Conservation (phyloP, 805 yeast species). For the Candida hispaniensis region DNA sequence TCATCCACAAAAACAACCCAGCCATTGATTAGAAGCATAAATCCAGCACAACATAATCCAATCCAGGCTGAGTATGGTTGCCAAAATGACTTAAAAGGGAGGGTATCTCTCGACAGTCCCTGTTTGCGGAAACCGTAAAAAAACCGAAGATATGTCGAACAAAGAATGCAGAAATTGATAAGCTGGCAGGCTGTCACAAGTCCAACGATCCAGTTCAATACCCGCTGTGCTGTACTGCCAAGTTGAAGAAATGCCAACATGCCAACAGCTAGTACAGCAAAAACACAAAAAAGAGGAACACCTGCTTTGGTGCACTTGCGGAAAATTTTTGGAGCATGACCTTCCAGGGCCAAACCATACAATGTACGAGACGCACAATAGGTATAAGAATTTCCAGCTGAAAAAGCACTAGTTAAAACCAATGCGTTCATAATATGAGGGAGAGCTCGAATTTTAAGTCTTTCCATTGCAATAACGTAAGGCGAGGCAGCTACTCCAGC, state of each 20-base stretch:
- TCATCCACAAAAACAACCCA: constrained; percentile 55
- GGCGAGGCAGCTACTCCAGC: constrained; percentile 78
- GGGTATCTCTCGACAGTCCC: constrained; percentile 35
- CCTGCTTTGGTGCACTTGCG: constrained; percentile 53
- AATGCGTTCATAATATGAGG: constrained; percentile 75
- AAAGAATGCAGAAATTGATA: constrained; percentile 47
- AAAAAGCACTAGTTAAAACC: constrained; percentile 61
- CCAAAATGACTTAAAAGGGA: constrained; percentile 44
- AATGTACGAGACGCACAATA: constrained; percentile 61
- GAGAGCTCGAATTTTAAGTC: constrained; percentile 48
- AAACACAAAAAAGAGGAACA: constrained; percentile 53
- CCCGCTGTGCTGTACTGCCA: constrained; percentile 47
- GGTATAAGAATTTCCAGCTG: constrained; percentile 76
- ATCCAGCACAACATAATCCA: constrained; percentile 37
- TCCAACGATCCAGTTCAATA: constrained; percentile 62
- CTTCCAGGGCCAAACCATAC: constrained; percentile 59
- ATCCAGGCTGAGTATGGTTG: constrained; percentile 50
- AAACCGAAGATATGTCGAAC: constrained; percentile 51
- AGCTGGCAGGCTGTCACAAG: constrained; percentile 49
- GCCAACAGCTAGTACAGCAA: constrained; percentile 41
- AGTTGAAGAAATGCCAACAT: constrained; percentile 56
- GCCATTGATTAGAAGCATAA: constrained; percentile 54
- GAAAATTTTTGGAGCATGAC: constrained; percentile 50
- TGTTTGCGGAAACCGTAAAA: constrained; percentile 49
- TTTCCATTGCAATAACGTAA: constrained; percentile 68